Evolutionary conservation across 2,329 filamentous ascomycete species (phyloP).

Genomic region (Curvularia verruculosa): DNA sequence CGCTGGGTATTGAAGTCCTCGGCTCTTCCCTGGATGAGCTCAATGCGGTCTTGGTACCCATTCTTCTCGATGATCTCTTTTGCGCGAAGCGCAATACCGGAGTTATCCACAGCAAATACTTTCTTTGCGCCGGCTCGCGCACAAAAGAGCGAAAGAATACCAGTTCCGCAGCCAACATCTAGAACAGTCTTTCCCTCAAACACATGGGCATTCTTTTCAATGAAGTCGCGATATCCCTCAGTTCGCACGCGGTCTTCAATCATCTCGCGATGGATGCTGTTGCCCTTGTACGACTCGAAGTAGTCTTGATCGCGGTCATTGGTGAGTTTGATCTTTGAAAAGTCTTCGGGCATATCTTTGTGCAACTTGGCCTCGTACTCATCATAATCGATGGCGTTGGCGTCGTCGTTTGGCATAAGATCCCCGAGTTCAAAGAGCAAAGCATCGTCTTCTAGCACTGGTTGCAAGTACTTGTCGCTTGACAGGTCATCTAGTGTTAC

Average conservation of each 20-base stretch:
- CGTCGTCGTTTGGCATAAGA: conserved; percentile 52
- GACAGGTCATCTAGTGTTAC: conserved; percentile 67
- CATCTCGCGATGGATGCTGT: conserved; percentile 95
- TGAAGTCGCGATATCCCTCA: conserved; percentile 91
- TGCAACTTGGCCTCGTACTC: conserved; percentile 50
- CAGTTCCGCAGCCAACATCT: conserved; percentile 83
- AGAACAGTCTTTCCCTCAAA: conserved; percentile 87
- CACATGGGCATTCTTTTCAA: conserved; percentile 87
- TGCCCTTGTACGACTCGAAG: conserved; percentile 65
- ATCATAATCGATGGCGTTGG: conserved; percentile 40
- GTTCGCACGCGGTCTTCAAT: conserved; percentile 88
- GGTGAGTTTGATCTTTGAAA: conserved; percentile 37
- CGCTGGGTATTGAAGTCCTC: conserved; percentile 79
- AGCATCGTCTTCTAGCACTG: conserved; percentile 86
- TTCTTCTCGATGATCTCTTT: conserved; percentile 85
- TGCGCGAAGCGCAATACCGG: conserved; percentile 85
- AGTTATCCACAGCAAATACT: conserved; percentile 92
- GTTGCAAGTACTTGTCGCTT: conserved; percentile 82
- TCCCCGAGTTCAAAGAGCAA: conserved; percentile 88
- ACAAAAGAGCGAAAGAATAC: conserved; percentile 93
- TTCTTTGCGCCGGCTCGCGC: conserved; percentile 84
- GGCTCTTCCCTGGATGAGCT: conserved; percentile 81
- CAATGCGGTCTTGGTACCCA: conserved; percentile 73
- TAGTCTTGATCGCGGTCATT: conserved; percentile 64
- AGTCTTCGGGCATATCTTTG: conserved; percentile 47